Conservation (phyloP, 371 early-diverging fungal species). For the Circinella umbellata region DNA sequence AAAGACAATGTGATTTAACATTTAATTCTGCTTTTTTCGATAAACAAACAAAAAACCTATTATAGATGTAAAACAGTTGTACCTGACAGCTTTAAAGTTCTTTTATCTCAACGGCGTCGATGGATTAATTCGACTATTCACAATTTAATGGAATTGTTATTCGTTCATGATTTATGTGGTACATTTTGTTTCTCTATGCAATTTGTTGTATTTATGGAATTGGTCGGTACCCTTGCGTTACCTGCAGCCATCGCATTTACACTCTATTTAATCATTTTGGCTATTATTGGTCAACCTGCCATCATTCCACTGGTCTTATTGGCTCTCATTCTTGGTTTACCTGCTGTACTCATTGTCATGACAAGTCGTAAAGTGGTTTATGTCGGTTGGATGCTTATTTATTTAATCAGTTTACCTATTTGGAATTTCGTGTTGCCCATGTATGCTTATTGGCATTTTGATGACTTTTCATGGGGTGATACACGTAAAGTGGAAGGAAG, state of each 20-base stretch:
- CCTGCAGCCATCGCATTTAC: constrained; percentile 98
- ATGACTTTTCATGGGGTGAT: constrained; percentile 99
- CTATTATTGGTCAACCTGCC: constrained; percentile 58
- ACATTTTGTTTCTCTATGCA: constrained; percentile 99
- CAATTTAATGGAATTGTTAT: constrained; percentile 94
- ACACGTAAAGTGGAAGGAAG: constrained; percentile 85
- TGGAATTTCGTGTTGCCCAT: constrained; percentile 98
- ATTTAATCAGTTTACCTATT: constrained; percentile 92
- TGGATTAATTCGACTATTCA: constrained; percentile 99
- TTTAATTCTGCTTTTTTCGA: too few species aligned
- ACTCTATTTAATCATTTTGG: constrained; percentile 76
- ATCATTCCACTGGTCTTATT: constrained; percentile 81
- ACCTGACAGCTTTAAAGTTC: constrained; percentile 92
- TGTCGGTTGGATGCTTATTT: constrained; percentile 95
- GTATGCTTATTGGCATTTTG: constrained; percentile 99
- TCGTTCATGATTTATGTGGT: constrained; percentile 97
- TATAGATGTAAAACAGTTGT: constrained; percentile 92
- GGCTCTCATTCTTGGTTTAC: constrained; percentile 88
- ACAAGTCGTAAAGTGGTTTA: constrained; percentile 91
- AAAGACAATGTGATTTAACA: too few species aligned
- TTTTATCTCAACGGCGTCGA: constrained; percentile 96
- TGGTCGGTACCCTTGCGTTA: constrained; percentile 96
- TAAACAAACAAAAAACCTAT: too few species aligned
- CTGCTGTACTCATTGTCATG: constrained; percentile 91
- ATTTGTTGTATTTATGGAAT: constrained; percentile 97